phyloP scores from a whole-genome alignment of 352 stramenopile species.

The Phytophthora quininea region DNA sequence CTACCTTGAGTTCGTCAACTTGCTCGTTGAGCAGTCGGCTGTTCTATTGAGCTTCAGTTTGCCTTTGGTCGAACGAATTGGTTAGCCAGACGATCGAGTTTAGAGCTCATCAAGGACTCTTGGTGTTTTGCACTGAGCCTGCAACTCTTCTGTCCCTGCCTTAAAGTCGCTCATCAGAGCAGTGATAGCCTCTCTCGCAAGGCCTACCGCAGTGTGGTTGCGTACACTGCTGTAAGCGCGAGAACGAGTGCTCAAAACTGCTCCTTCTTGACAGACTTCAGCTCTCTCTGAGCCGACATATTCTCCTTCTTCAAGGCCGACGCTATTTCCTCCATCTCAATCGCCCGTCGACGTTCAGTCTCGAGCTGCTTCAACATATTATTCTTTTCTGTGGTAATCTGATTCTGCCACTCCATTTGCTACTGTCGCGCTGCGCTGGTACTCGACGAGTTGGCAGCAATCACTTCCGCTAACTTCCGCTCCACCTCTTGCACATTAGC shows the following conservation, averaged over 20 bases:
- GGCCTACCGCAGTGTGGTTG: no score
- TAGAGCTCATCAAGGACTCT: constrained; percentile 30
- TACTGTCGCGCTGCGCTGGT: constrained; percentile 34
- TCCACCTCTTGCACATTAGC: constrained; percentile 43
- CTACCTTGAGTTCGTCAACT: no score
- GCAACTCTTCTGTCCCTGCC: constrained; percentile 34
- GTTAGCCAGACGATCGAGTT: constrained; percentile 51
- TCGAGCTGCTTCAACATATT: constrained; percentile 49
- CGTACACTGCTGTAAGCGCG: constrained; percentile 7
- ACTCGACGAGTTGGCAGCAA: constrained; percentile 35
- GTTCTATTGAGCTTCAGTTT: no score
- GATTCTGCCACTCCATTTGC: constrained; percentile 46
- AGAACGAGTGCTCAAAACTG: constrained; percentile 18
- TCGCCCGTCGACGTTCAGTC: constrained; percentile 43
- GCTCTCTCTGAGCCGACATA: constrained; percentile 36
- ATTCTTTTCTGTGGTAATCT: constrained; percentile 53
- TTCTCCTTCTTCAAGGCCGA: constrained; percentile 39
- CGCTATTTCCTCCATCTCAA: constrained; percentile 34
- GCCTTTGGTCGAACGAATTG: constrained; percentile 52
- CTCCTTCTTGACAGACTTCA: constrained; percentile 48
- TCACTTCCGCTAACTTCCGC: constrained; percentile 43
- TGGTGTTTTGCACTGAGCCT: constrained; percentile 57
- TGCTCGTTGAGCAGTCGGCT: no score
- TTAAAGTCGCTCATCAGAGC: constrained; percentile 42
- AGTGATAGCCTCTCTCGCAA: no score